Base-by-base conservation (phyloP, 257 asterid genomes). In the Jaltomata sinuosa region DNA sequence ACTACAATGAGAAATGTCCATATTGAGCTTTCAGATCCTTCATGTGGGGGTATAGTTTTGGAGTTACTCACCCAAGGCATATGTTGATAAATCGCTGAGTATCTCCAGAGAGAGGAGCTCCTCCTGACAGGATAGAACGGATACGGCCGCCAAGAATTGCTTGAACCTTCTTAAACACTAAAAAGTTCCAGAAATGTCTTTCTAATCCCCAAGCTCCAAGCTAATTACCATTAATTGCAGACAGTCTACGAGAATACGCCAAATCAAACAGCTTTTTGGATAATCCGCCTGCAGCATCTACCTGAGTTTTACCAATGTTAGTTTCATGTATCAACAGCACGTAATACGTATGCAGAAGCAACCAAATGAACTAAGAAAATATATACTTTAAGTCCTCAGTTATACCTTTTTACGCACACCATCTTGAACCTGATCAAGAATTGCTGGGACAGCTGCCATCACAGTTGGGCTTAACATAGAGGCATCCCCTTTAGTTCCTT, bases 201-300 rank as follows among this genome's bases (percentile, higher is more conserved):
- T 97, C 99, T 84, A 97, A 77, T 81, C 98, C 99, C 99, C 99
- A 95, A 32, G 98, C 98, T 36, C 99, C 98, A 86, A 94, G 90
- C 99, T 98, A 95, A 91, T 97, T 94, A 62, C 99, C 99, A 84
- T 95, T 95, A 79, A 94, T 88, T 49, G 98, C 93, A 86, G 97
- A 89, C 83, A 93, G 79, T 81, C 96, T 89, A 64, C 99, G 98
- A 84, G 93, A 82, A 91, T 91, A 95, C 84, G 97, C 99, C 91
- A 95, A 91, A 84, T 95, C 90, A 88, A 97, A 97, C 81, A 97
- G 89, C 88, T 81, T 92, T 92, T 95, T 95, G 8, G 99, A 83
- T 34, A 97, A 86, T 81, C 99, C 98, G 36, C 99, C 98, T 21
- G 89, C 90, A 84, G 92, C 91, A 93, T 95, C 98, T 80, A 97